Base-by-base conservation (phyloP, 2,329 filamentous ascomycete genomes). In the Neospermospora avenae region DNA sequence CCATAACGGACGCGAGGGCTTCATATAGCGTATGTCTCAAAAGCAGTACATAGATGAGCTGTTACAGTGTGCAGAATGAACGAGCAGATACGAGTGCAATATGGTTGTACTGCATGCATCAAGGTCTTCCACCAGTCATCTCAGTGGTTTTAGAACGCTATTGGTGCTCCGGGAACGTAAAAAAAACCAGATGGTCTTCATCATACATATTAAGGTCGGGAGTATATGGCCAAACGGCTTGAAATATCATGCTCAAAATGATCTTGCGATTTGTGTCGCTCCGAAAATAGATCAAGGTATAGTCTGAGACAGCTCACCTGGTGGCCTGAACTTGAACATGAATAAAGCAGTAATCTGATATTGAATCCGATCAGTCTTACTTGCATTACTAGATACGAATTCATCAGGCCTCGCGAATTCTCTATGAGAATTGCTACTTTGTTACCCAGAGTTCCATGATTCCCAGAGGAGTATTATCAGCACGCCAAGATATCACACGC, bases 41-140 rank as follows among this genome's bases (percentile, higher is more conserved):
- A 57, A 59, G 55, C 53, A 61, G 25, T 57, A 58, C 56, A 57
- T 59, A 61, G 39, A 54, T 16, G 51, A 37, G 44, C 39, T 49
- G 31, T 57, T 57, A 57, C 42, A 57, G 28, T 37, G 49, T 39
- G 34, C 55, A 57, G 39, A 25, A 48, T 24, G 41, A 31, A 57
- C 22, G 44, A 13, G 35, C 28, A 49, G 28, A 48, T 57, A 48
- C n/a, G 31, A 57, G 20, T 37, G 48, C 48, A 57, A 22, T 25
- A 41, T 24, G 34, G 51, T 42, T 22, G 34, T 35, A 54, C 51
- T 42, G 35, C 51, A 42, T 39, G 22, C 39, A 41, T 41, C 28
- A 11, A 22, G 25, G 35, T 13, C 20, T n/a, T 42, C 51, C 18
- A 22, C 35, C 35, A 35, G 51, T 42, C 7, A 22, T 25, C 35